Conservation (phyloP, 257 asterid genomes). For the Mentha longifolia region DNA sequence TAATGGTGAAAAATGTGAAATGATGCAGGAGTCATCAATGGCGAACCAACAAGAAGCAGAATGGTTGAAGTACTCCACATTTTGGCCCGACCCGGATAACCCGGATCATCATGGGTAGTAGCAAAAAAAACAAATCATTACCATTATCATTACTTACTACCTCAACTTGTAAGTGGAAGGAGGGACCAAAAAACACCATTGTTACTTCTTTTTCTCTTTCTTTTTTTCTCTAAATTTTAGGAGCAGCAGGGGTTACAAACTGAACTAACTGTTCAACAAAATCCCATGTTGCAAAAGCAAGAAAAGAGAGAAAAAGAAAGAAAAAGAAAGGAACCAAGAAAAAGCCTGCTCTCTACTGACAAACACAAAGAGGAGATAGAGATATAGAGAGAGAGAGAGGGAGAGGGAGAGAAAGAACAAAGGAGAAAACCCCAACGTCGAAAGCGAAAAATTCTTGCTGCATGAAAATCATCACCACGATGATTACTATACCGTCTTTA, state of each 20-base stretch:
- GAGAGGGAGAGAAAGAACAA: conserved; percentile 11
- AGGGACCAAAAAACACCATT: conserved; percentile 41
- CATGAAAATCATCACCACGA: conserved; percentile 80
- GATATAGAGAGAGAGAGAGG: conserved; percentile 5
- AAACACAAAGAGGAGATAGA: conserved; percentile 35
- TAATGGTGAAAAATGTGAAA: conserved; percentile 4
- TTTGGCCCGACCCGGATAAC: conserved; percentile 96
- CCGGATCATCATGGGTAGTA: conserved; percentile 89
- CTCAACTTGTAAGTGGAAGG: conserved; percentile 36
- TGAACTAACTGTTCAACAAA: conserved; percentile 51
- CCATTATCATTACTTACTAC: conserved; percentile 34
- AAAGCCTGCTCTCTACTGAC: conserved; percentile 62
- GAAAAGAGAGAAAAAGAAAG: conserved; percentile 32
- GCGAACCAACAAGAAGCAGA: conserved; percentile 83
- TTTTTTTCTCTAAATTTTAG: conserved; percentile 35
- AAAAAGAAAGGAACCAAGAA: conserved; percentile 38
- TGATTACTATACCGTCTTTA: conserved; percentile 73
- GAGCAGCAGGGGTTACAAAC: conserved; percentile 33
- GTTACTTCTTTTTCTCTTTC: conserved; percentile 26
- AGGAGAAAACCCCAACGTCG: conserved; percentile 27
- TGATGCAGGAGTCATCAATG: conserved; percentile 75
- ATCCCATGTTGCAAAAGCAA: conserved; percentile 62
- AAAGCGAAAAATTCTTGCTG: conserved; percentile 52
- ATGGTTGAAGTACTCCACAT: conserved; percentile 93
- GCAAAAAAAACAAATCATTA: conserved; percentile 39